Base-by-base conservation (phyloP, 2,329 filamentous ascomycete genomes). In the Albifimbria verrucaria region DNA sequence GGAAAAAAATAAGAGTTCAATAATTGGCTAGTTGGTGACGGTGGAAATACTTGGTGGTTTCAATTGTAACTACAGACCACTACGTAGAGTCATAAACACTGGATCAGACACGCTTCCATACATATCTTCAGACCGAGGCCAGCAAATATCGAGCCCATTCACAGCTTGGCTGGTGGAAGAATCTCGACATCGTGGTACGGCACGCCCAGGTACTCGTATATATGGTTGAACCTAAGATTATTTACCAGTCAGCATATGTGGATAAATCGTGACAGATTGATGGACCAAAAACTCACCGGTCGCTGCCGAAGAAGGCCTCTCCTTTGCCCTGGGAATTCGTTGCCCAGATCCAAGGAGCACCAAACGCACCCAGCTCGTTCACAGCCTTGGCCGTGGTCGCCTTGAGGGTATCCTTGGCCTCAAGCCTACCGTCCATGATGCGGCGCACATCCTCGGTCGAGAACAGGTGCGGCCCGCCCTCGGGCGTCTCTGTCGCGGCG, bases 261-360 rank as follows among this genome's bases (percentile, higher is more conserved):
- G 12, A 4, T 17, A 6, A 32, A 32, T 32, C 26, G 32, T 17
- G 18, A 4, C 32, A 39, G 18, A 39, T 5, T 17, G 32, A 6
- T 12, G 15, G 15, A 6, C 18, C 32, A n/a, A 21, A 48, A 43
- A 61, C 64, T 57, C 52, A 72, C 81, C 83, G 74, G 70, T 92
- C 89, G 69, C 87, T 91, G 3, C 89, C 89, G 69, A 92, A 92
- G 66, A 92, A 90, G 0, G 86, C 82, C 71, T 89, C 85, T 48
- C 77, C 77, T 52, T 77, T 68, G 0, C 86, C 86, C 56, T 78
- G 67, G 2, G 64, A 66, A 60, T 87, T 83, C 18, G 75, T 77
- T 3, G 85, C 88, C 79, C 84, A 86, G 55, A 89, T 76, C 89
- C 89, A 93, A 2, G 90, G 90, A 48, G 84, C 83, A 0, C 90